These are phyloP conservation scores for Fusarium albidum DNA, from an alignment of 2,329 filamentous ascomycete genomes.

Conservation along the genomic window DNA sequence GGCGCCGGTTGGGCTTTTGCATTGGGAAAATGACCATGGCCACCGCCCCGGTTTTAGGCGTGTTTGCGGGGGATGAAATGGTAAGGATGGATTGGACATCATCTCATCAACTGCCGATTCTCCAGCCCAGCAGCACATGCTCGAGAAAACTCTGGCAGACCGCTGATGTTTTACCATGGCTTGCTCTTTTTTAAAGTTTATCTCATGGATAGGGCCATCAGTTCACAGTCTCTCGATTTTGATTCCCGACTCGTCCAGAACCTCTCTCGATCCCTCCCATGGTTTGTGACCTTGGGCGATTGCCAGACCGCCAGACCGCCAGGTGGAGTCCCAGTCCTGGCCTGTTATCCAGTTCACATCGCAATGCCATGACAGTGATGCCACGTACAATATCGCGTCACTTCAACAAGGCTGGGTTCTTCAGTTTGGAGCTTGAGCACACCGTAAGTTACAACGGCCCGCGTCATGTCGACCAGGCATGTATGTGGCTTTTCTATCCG, in stretches of 20 bases:
- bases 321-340: constrained; percentile 21
- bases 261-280: constrained; percentile 14
- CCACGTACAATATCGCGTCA: constrained; percentile 6
- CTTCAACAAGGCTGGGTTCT: constrained; percentile 3
- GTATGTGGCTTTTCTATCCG: neutral
- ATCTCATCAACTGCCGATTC: constrained; percentile 26
- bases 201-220: neutral
- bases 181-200: neutral
- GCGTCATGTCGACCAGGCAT: neutral
- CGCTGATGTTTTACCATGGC: neutral
- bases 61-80: constrained; percentile 27
- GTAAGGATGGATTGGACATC: constrained; percentile 20
- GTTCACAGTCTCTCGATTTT: neutral
- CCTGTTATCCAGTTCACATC: constrained; percentile 4
- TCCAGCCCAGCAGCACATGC: constrained; percentile 11
- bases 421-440: constrained; percentile 9
- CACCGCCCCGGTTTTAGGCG: constrained; percentile 40
- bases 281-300: constrained; percentile 1
- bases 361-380: constrained; percentile 1
- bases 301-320: constrained; percentile 24
- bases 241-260: neutral
- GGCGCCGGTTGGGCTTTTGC: constrained; percentile 30
- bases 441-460: constrained; percentile 16
- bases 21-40: constrained; percentile 28
- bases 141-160: constrained; percentile 8